Evolutionary conservation across 2,329 filamentous ascomycete genomes (phyloP), one percentile per base, ranked within the genome.

Genomic region (Didymella glomerata): DNA sequence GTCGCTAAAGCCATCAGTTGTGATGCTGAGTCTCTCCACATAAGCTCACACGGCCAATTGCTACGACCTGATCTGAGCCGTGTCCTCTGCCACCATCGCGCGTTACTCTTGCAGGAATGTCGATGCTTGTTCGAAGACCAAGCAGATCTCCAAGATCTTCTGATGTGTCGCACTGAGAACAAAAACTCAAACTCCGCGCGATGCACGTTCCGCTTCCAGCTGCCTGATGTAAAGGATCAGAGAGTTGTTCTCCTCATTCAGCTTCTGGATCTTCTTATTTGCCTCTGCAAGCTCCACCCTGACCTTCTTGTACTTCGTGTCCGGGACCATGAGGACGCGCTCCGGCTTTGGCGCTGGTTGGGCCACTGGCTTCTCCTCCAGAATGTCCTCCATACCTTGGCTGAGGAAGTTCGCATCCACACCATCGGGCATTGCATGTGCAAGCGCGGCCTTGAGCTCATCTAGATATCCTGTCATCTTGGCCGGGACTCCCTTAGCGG

Each of bases 211-310:
- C 3, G 50, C 46, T 44, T 64, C 51, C 55, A 65, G 44, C 24
- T 48, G 52, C 52, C 55, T 69, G n/a, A 71, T 38, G 13, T 49
- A 38, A 28, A 68, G 27, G 1, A 48, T 42, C 18, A 72, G 30
- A 1, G 45, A 25, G n/a, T 72, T 71, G 20, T 69, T 68, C 56
- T 69, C 68, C 36, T 63, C 60, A 20, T 69, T 70, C 40, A 70
- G 54, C 48, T 53, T 63, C 27, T 44, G 36, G 8, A 64, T 65
- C 56, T 55, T 66, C 28, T 53, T 54, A 6, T 61, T 59, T 27
- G 61, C 63, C 16, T 47, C 54, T 10, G 25, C 28, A 10, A 68
- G 62, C 50, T 65, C 63, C 0, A 61, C 62, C 32, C 46, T 46
- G 14, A 63, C 50, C 18, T 63, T 58, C 51, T 63, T 61, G 16